Base-by-base conservation (phyloP, 768 basidiomycete genomes). In the Pisolithus marmoratus region DNA sequence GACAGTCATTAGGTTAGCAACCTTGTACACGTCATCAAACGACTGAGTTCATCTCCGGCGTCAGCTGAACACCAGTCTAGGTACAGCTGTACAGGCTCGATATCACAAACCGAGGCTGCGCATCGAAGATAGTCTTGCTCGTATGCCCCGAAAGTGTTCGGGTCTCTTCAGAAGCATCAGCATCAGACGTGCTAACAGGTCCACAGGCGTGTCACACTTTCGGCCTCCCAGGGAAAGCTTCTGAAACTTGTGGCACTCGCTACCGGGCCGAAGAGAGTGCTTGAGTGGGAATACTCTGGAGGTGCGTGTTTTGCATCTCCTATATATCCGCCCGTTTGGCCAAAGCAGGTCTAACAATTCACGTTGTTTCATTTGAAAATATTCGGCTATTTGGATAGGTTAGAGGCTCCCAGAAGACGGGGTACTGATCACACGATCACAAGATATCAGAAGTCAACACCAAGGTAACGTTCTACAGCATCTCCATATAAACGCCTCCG, bases 151-250 rank as follows among this genome's bases (percentile, higher is more conserved):
- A n/a, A n/a, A n/a, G n/a, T n/a, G n/a, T n/a, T n/a, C n/a, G n/a
- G n/a, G n/a, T n/a, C n/a, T n/a, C n/a, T n/a, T n/a, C n/a, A n/a
- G n/a, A n/a, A n/a, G n/a, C n/a, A n/a, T n/a, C n/a, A n/a, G n/a
- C n/a, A n/a, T n/a, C n/a, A n/a, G n/a, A n/a, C n/a, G n/a, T n/a
- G n/a, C n/a, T n/a, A n/a, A n/a, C n/a, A n/a, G n/a, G n/a, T n/a
- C n/a, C n/a, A n/a, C n/a, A n/a, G n/a, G n/a, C n/a, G n/a, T 26
- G 80, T 81, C 38, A 73, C 77, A 2, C 79, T 81, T 37, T 75
- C 72, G 47, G 62, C 72, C 11, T 73, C 78, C 0, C 79, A 83
- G 63, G 83, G 81, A 6, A 83, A 83, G 61, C n/a, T n/a, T 54
- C 58, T 85, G 52, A 70, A 76, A 53, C 70, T 85, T 6, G 54